Base-by-base conservation (phyloP, 2,329 filamentous ascomycete species). In the Scedosporium apiospermum region DNA sequence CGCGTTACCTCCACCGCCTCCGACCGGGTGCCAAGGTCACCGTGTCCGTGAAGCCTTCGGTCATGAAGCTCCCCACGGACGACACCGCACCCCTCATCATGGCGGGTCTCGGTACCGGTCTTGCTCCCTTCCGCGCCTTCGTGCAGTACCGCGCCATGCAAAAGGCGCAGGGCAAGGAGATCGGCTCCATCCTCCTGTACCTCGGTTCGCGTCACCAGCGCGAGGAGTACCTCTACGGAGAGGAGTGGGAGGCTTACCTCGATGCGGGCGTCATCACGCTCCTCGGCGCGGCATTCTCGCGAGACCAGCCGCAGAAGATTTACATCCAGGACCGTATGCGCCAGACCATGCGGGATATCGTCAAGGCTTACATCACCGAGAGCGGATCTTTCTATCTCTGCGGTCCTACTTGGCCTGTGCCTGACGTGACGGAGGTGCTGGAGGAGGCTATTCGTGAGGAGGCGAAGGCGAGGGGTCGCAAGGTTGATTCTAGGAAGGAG, bases 251-350 rank as follows among this genome's bases (percentile, higher is more conserved):
- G 76, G 95, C 95, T 0, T 99, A 99, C 77, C 86, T 95, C 72
- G 93, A 93, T 65, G 92, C 95, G 0, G 95, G 95, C 60, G 91
- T 99, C 69, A 93, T 99, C 73, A 99, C 95, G 0, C 84, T 96
- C 51, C 85, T 99, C 60, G 95, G 95, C 61, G 87, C 91, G 60
- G 95, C 95, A 53, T 99, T 99, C 82, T 96, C 91, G 64, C 89
- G 95, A 73, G 95, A 99, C 73, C 95, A 99, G 82, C 89, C 91
- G 16, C 83, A 97, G 80, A 99, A 99, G 87, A 96, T 99, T 67
- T 99, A 99, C 78, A 99, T 99, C 72, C 95, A 99, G 80, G 95
- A 99, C 74, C 86, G 93, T 67, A 99, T 99, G 95, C 83, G 95
- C 63, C 83, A 98, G 83, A 91, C 88, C 0, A 78, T 98, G 64